A percentile compares a stretch with the other conserved stretches of the same genome.
These are phyloP conservation scores for Hanseniaspora osmophila DNA, from an alignment of 805 yeast genomes.

Conservation along the genomic window DNA sequence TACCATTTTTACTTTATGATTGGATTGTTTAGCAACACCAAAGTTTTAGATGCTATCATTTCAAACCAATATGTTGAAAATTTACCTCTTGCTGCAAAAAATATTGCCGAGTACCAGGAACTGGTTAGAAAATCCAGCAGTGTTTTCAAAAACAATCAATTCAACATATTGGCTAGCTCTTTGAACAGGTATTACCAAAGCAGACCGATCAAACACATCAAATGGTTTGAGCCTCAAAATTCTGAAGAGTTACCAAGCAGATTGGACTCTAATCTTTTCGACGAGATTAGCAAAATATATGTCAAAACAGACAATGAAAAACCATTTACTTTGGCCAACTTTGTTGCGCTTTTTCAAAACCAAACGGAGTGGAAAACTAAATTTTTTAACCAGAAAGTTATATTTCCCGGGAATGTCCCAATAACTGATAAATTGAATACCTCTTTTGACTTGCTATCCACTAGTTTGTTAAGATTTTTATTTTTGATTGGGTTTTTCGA, in stretches of 20 bases:
- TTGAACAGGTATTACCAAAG: constrained; percentile 77
- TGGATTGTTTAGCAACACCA: constrained; percentile 45
- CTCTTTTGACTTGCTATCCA: constrained; percentile 41
- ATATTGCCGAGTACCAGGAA: constrained; percentile 41
- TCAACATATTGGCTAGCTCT: constrained; percentile 55
- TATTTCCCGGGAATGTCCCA: constrained; percentile 21
- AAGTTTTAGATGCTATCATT: constrained; percentile 50
- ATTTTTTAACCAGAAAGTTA: constrained; percentile 19
- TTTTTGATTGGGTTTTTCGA: constrained; percentile 36
- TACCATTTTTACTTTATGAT: constrained; percentile 65
- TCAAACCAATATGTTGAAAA: constrained; percentile 49
- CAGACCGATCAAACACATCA: constrained; percentile 40
- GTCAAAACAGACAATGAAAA: constrained; percentile 17
- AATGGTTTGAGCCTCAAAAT: constrained; percentile 36
- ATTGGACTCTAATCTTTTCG: constrained; percentile 38
- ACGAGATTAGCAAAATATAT: constrained; percentile 24
- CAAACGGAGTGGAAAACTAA: constrained; percentile 22
- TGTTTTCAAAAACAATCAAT: constrained; percentile 39
- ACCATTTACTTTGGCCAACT: constrained; percentile 18
- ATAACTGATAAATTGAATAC: constrained; percentile 24
- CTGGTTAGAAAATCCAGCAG: constrained; percentile 36
- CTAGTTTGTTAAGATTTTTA: constrained; percentile 40
- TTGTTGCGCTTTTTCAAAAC: constrained; percentile 14
- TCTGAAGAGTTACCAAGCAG: constrained; percentile 35
- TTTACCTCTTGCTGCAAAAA: constrained; percentile 53